Conservation (phyloP, 2,329 filamentous ascomycete genomes). For the Graphilbum fragrans region DNA sequence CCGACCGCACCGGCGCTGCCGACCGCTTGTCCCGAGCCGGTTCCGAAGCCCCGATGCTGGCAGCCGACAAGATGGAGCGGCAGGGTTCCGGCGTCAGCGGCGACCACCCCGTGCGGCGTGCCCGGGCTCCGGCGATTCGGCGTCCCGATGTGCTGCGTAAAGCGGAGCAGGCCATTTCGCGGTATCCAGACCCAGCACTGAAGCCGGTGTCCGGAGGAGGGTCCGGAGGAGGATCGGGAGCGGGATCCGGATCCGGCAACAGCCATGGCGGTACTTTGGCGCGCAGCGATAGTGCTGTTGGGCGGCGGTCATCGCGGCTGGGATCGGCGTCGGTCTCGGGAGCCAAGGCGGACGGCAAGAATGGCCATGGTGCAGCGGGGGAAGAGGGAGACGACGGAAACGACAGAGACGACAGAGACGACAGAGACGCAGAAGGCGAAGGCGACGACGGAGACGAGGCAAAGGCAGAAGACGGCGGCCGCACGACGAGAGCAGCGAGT, state of each 20-base stretch:
- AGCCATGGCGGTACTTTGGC: not conserved
- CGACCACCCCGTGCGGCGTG: conserved; percentile 22
- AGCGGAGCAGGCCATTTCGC: conserved; percentile 45
- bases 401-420: conserved; percentile 10
- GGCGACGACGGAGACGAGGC: conserved; percentile 25
- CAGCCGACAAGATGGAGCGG: conserved; percentile 25
- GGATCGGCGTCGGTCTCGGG: conserved; percentile 42
- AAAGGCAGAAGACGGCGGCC: conserved; percentile 20
- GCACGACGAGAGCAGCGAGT: conserved; percentile 29
- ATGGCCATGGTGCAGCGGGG: not conserved
- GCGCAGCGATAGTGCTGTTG: conserved; percentile 18
- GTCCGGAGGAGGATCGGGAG: not conserved
- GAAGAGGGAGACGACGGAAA: not conserved
- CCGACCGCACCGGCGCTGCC: conserved; percentile 1
- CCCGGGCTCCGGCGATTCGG: conserved; percentile 32
- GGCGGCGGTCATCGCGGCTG: conserved; percentile 24
- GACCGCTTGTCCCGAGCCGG: conserved; percentile 8
- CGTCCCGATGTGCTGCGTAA: conserved; percentile 48
- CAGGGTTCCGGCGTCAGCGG: conserved; percentile 17
- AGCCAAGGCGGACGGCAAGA: conserved; percentile 19
- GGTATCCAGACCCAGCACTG: conserved; percentile 34
- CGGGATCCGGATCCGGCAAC: not conserved
- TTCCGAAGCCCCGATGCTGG: conserved; percentile 11
- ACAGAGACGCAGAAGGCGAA: conserved; percentile 15
- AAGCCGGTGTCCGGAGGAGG: conserved; percentile 14